Conservation (phyloP, 2,329 filamentous ascomycete genomes). For the Gaeumannomyces tritici region DNA sequence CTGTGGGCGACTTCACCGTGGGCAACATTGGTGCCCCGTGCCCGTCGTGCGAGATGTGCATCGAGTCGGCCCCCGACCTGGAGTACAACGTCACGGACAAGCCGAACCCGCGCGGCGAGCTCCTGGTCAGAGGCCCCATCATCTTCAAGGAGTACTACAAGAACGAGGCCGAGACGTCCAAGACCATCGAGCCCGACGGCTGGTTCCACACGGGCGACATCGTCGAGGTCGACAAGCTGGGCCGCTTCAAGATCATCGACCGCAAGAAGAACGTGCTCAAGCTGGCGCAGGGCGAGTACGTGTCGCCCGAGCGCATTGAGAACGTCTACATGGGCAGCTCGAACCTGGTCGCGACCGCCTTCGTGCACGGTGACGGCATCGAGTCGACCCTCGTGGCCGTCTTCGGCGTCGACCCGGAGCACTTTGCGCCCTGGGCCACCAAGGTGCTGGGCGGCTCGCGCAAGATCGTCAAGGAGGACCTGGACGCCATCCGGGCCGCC, state of each 20-base stretch:
- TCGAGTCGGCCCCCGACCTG: conserved; percentile 85
- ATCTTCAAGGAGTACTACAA: conserved; percentile 85
- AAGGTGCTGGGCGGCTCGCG: conserved; percentile 57
- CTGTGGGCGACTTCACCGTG: conserved; percentile 57
- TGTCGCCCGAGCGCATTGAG: conserved; percentile 94
- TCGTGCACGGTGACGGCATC: conserved; percentile 81
- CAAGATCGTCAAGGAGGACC: conserved; percentile 53
- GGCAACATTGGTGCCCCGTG: conserved; percentile 75
- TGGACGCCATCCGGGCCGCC: conserved; percentile 56
- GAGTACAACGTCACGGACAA: conserved; percentile 84
- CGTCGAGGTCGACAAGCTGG: conserved; percentile 70
- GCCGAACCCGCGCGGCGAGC: conserved; percentile 81
- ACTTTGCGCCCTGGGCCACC: conserved; percentile 72
- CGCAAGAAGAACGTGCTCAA: conserved; percentile 99
- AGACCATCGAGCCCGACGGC: conserved; percentile 74
- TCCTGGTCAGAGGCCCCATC: conserved; percentile 71
- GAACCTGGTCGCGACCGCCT: conserved; percentile 68
- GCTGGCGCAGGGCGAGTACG: conserved; percentile 94
- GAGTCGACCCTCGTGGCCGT: conserved; percentile 77
- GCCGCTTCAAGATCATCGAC: conserved; percentile 88
- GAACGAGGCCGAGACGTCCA: conserved; percentile 78
- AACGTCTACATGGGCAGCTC: conserved; percentile 83
- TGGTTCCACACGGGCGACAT: conserved; percentile 99
- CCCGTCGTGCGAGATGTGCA: conserved; percentile 62
- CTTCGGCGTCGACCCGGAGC: conserved; percentile 77